A percentile compares a stretch with the other conserved stretches of the same genome.
Conservation (phyloP, 2,329 filamentous ascomycete species). For the Elsinoe batatas region DNA sequence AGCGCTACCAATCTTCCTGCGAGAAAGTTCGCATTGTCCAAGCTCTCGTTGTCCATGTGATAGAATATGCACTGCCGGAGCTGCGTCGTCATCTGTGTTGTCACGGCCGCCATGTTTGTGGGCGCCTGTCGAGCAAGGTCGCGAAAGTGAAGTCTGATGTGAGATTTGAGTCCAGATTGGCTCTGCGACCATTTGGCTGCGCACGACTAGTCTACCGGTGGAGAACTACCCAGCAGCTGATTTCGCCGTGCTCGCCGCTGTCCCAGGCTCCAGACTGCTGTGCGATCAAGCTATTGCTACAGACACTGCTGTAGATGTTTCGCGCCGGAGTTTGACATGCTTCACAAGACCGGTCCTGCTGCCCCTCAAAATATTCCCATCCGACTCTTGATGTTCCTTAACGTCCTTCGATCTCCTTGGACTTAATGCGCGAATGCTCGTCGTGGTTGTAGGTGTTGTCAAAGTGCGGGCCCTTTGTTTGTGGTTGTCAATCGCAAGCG, state of each 20-base stretch:
- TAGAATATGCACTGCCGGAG: conserved; percentile 59
- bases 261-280: background rate
- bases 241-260: background rate
- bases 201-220: background rate
- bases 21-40: conserved; percentile 88
- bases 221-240: background rate
- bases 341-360: background rate
- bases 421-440: background rate
- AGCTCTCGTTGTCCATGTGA: conserved; percentile 78
- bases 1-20: conserved; percentile 77
- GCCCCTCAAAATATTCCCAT: background rate
- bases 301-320: conserved; percentile 3
- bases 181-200: background rate
- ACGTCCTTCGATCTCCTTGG: background rate
- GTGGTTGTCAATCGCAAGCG: conserved; percentile 12
- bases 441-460: background rate
- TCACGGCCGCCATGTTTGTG: conserved; percentile 45
- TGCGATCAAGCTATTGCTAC: conserved; percentile 2
- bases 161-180: background rate
- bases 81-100: conserved; percentile 47
- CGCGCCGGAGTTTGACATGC: background rate
- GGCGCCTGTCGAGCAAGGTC: conserved; percentile 4
- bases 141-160: conserved; percentile 5
- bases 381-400: background rate
- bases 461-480: conserved; percentile 6